Conservation (phyloP, 345 rosid genomes). For the Pistacia vera region DNA sequence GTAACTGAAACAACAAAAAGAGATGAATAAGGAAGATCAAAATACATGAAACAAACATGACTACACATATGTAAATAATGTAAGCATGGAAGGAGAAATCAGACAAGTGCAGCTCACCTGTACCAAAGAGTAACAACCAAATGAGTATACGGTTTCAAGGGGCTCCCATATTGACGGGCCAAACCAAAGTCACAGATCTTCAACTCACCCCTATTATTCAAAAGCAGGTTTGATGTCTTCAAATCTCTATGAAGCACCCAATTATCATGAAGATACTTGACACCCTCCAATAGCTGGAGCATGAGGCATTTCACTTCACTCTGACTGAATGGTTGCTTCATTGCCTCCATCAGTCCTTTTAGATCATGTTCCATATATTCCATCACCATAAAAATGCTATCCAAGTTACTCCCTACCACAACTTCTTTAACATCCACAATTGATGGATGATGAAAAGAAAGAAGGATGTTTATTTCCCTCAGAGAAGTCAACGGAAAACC, state of each 20-base stretch:
- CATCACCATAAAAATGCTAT: constrained; percentile 99
- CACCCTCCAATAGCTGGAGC: constrained; percentile 94
- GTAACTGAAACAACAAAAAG: no score
- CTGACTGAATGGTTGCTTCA: constrained; percentile 98
- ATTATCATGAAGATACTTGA: constrained; percentile 96
- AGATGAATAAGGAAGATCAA: background rate
- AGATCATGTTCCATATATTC: constrained; percentile 99
- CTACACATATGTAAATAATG: background rate
- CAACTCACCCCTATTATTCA: constrained; percentile 94
- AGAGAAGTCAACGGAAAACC: constrained; percentile 96
- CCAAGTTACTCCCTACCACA: constrained; percentile 92
- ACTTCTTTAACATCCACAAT: constrained; percentile 98
- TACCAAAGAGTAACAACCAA: constrained; percentile 99
- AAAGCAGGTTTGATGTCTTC: constrained; percentile 93
- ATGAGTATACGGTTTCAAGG: constrained; percentile 95
- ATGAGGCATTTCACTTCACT: constrained; percentile 98
- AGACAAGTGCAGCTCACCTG: constrained; percentile 57
- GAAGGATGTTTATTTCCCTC: constrained; percentile 95
- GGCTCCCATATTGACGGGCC: constrained; percentile 99
- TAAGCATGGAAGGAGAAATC: background rate
- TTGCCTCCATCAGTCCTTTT: constrained; percentile 91
- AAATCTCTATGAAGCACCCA: constrained; percentile 99
- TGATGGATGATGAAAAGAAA: constrained; percentile 94
- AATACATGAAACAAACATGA: background rate
- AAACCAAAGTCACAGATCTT: constrained; percentile 98